Percentiles rank a stretch among this genome's conserved stretches.
Conservation (phyloP, 441 rosid genomes). For the Omphalea diandra region DNA sequence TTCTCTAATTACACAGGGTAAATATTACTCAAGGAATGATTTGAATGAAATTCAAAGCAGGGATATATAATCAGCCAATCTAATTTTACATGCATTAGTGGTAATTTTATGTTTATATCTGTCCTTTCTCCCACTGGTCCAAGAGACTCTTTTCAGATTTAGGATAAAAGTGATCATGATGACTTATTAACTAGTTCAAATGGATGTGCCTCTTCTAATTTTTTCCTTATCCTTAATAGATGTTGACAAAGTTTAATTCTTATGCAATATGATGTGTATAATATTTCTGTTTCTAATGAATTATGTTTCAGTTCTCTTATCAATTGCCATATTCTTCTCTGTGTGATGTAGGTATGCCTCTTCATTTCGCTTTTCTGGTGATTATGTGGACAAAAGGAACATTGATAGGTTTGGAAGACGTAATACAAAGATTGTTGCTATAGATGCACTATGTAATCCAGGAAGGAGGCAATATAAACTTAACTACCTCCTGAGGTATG, state of each 20-base stretch:
- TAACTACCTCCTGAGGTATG: conserved; percentile 66
- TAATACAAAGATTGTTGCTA: conserved; percentile 67
- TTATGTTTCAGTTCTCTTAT: conserved; percentile 21
- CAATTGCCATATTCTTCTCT: conserved; percentile 21
- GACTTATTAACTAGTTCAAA: background rate
- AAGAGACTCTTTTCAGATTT: conserved; percentile 10
- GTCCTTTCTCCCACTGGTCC: conserved; percentile 6
- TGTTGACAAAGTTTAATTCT: background rate
- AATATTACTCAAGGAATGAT: conserved; percentile 26
- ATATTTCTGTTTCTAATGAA: conserved; percentile 10
- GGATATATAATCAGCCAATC: background rate
- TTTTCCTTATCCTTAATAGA: background rate
- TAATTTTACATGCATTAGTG: conserved; percentile 4
- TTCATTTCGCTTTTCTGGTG: conserved; percentile 83
- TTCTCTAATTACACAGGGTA: conserved; percentile 85
- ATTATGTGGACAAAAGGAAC: conserved; percentile 57
- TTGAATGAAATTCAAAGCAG: conserved; percentile 9
- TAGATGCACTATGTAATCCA: conserved; percentile 77
- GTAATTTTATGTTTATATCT: conserved; percentile 9
- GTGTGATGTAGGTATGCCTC: conserved; percentile 73
- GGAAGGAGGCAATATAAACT: conserved; percentile 56
- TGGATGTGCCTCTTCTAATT: background rate
- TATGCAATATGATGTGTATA: background rate
- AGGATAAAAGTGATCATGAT: background rate
- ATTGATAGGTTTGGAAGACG: conserved; percentile 61